Conservation (phyloP, 2,329 filamentous ascomycete genomes). For the Phialophora tarda region DNA sequence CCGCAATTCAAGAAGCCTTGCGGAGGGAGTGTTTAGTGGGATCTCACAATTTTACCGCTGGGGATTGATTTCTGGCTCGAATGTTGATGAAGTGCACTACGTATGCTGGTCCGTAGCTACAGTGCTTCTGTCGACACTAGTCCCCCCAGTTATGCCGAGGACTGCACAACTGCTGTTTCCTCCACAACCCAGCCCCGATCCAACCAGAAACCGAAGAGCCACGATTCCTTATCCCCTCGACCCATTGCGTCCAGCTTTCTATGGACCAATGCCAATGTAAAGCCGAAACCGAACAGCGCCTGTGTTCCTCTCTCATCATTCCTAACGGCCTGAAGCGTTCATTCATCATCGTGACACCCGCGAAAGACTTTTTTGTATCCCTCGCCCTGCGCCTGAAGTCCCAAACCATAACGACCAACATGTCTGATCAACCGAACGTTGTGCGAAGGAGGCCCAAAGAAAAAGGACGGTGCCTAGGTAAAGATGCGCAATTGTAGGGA, state of each 20-base stretch:
- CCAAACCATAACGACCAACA: background rate
- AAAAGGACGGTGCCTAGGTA: background rate
- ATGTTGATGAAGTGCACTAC: background rate
- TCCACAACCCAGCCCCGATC: background rate
- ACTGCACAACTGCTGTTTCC: background rate
- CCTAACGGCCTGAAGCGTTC: conserved; percentile 6
- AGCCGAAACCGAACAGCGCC: conserved; percentile 7
- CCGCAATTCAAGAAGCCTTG: background rate
- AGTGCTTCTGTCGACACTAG: background rate
- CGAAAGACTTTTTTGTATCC: conserved; percentile 17
- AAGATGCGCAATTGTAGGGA: background rate
- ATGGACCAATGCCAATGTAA: background rate
- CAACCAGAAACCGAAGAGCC: background rate
- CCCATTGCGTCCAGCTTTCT: background rate
- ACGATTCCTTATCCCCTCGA: background rate
- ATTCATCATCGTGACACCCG: conserved; percentile 10
- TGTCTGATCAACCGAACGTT: background rate
- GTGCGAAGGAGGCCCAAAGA: background rate
- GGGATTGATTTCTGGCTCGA: background rate
- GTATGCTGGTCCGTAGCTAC: background rate
- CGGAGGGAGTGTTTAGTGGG: background rate
- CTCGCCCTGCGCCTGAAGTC: conserved; percentile 13
- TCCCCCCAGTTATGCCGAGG: background rate
- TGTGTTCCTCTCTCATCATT: conserved; percentile 3
- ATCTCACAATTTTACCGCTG: background rate